These are phyloP conservation scores for Trichoderma pleuroti DNA, from an alignment of 2,329 filamentous ascomycete species.

Conservation along the genomic window DNA sequence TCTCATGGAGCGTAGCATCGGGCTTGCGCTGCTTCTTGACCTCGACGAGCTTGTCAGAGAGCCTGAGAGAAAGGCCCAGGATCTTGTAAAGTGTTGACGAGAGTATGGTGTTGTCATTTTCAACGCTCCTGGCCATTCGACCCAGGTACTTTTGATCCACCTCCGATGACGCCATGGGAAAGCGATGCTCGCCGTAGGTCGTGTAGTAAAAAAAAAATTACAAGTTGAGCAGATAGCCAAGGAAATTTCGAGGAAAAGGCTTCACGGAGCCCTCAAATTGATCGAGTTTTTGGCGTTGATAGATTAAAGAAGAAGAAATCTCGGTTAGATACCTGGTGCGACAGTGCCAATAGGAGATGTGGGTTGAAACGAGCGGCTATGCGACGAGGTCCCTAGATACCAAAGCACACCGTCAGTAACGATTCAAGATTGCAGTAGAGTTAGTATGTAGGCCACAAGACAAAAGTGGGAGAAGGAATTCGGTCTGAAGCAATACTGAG, in stretches of 20 bases:
- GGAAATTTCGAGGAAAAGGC: neutral
- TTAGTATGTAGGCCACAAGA: neutral
- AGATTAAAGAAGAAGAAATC: neutral
- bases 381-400: neutral
- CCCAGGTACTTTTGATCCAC: conserved; percentile 97
- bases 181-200: neutral
- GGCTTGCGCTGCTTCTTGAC: conserved; percentile 79
- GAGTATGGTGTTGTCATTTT: conserved; percentile 72
- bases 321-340: neutral
- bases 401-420: neutral
- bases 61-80: conserved; percentile 81
- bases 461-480: neutral
- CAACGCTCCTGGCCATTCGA: conserved; percentile 77
- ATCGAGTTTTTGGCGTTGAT: neutral
- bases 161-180: conserved; percentile 87
- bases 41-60: conserved; percentile 77
- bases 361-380: neutral
- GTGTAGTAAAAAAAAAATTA: neutral
- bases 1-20: conserved; percentile 78
- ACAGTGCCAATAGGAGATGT: neutral
- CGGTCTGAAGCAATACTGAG: neutral
- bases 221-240: neutral
- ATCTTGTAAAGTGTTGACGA: conserved; percentile 85
- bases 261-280: neutral
- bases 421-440: neutral